These are phyloP conservation scores for Arabidopsis lyrata DNA, from an alignment of 441 rosid species.

Conservation along the genomic window DNA sequence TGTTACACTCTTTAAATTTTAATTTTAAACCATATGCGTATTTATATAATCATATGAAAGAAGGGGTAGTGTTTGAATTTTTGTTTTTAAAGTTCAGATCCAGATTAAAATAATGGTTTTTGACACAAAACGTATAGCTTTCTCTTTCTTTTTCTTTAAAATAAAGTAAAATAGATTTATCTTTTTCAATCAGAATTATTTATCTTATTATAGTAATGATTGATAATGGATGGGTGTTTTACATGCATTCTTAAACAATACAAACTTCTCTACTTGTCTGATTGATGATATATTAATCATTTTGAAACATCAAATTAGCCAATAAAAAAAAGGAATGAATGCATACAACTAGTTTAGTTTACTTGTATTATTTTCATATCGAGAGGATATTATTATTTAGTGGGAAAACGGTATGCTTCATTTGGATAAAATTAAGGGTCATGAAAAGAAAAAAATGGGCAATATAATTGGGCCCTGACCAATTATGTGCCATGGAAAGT, in stretches of 20 bases:
- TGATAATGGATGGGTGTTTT: not conserved
- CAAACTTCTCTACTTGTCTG: not conserved
- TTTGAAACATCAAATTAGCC: not conserved
- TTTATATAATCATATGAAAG: not conserved
- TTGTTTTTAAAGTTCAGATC: not conserved
- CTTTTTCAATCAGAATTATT: too few species aligned
- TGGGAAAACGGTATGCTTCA: not conserved
- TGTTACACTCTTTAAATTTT: not conserved
- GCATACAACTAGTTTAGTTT: not conserved
- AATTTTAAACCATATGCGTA: not conserved
- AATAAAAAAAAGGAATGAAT: not conserved
- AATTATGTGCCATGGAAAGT: constrained; percentile 29
- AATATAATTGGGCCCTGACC: constrained; percentile 33
- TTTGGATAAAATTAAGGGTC: constrained; percentile 14
- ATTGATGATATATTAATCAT: not conserved
- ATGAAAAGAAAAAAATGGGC: not conserved
- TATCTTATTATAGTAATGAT: not conserved
- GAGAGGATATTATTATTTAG: not conserved
- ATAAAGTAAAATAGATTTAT: not conserved
- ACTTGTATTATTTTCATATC: not conserved
- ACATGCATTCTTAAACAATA: not conserved
- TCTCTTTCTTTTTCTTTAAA: not conserved
- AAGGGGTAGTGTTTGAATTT: not conserved
- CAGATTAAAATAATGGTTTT: not conserved
- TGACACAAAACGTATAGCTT: not conserved